These are phyloP conservation scores for Yamadazyma sp. DNA, from an alignment of 1,139 yeast genomes.

Conservation along the genomic window DNA sequence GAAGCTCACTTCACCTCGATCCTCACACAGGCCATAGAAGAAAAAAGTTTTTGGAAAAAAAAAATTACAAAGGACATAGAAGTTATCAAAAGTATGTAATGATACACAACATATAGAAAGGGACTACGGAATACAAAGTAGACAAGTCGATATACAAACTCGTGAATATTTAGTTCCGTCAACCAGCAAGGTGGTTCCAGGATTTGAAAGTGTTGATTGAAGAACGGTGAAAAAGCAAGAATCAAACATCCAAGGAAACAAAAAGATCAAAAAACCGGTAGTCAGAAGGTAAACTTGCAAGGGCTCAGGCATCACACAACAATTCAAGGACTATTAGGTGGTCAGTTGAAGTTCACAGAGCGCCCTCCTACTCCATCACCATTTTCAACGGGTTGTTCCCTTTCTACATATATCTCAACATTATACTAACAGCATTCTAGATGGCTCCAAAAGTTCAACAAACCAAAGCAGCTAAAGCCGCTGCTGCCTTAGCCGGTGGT, in stretches of 20 bases:
- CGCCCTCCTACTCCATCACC: too few species aligned
- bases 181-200: too few species aligned
- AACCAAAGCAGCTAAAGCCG: conserved; percentile 99
- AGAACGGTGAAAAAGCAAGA: too few species aligned
- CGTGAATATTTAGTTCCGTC: too few species aligned
- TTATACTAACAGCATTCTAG: conserved; percentile 37
- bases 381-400: too few species aligned
- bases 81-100: conserved; percentile 13
- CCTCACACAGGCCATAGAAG: background rate
- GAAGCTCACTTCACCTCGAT: background rate
- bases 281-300: too few species aligned
- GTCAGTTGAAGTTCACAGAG: too few species aligned
- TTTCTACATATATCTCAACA: background rate
- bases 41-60: conserved; percentile 5
- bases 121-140: background rate
- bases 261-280: too few species aligned
- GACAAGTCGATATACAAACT: background rate
- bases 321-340: too few species aligned
- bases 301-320: too few species aligned
- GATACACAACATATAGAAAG: background rate
- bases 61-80: conserved; percentile 11
- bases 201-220: too few species aligned
- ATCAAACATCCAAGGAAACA: too few species aligned
- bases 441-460: conserved; percentile 99
- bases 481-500: conserved; percentile 99